Percentiles rank a stretch among this genome's conserved stretches.
Conservation (phyloP, 129 eudicot genomes). For the Pulicaria dysenterica region DNA sequence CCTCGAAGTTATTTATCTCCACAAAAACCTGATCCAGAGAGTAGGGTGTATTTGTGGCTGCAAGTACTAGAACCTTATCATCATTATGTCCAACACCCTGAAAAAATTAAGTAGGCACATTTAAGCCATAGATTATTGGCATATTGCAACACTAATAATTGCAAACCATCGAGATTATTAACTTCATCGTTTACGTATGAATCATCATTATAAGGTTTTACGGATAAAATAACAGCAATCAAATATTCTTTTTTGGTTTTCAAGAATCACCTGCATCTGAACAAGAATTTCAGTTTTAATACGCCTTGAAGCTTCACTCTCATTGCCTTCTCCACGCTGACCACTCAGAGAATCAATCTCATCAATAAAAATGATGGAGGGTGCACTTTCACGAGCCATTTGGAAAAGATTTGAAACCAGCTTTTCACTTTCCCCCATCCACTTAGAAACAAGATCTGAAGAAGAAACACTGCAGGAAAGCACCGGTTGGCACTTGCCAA, state of each 20-base stretch:
- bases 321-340: constrained; percentile 99
- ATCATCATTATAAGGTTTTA: neutral
- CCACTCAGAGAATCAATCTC: constrained; percentile 98
- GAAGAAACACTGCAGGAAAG: constrained; percentile 86
- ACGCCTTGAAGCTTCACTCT: constrained; percentile 99
- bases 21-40: constrained; percentile 86
- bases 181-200: no score
- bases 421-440: constrained; percentile 99
- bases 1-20: neutral
- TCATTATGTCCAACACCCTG: constrained; percentile 99
- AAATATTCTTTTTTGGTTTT: constrained; percentile 1
- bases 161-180: no score
- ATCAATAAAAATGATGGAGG: constrained; percentile 90
- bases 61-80: constrained; percentile 97
- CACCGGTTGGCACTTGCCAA: constrained; percentile 78
- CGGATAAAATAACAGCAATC: neutral
- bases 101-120: constrained; percentile 13
- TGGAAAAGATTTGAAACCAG: constrained; percentile 90
- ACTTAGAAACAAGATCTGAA: constrained; percentile 96
- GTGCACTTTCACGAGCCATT: constrained; percentile 99
- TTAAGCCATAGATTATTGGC: neutral
- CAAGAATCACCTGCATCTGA: constrained; percentile 89
- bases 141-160: neutral
- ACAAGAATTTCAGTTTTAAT: constrained; percentile 97
- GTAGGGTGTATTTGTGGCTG: constrained; percentile 99